Base-by-base conservation (phyloP, 1,284 basidiomycete genomes). In the Hymenochaete sp. region DNA sequence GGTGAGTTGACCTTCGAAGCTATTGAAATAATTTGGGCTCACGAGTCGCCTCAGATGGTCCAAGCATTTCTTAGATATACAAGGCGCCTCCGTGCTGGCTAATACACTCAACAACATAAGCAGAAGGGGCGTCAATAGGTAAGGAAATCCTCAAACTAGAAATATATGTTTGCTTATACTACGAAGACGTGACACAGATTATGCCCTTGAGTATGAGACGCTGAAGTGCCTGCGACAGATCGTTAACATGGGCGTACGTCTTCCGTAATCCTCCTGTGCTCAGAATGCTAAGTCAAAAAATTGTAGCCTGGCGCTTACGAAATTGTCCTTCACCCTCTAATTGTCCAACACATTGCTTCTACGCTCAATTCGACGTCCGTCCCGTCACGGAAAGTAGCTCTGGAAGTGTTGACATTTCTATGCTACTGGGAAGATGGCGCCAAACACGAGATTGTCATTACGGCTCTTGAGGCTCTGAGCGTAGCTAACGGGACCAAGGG, bases 141-240 rank as follows among this genome's bases (percentile, higher is more conserved):
- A 57, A 57, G 64, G 51, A 18, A 6, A 38, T 32, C 6, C 4
- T 27, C n/a, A 4, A 11, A 38, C 21, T 21, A 3, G 13, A 6
- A 35, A 6, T 35, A 35, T 19, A 16, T 19, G 21, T 35, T 8
- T 35, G 5, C 13, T n/a, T 16, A 10, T 8, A 16, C 13, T 35
- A 35, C 14, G 14, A 8, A 87, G 85, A 54, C 74, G 70, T 38
- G 77, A 81, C 43, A 62, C 66, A 19, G 92, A 97, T 55, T 70
- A 73, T 28, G 66, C 71, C 13, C 67, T 96, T 38, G 95, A 98
- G 63, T 82, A 91, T 48, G 93, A 97, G 64, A 72, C 93, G 38
- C 76, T 90, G 47, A 96, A 93, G 62, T 93, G 89, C 57, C 67
- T 98, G 51, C 85, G 82, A 56, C 79, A 79, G 28, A 85, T 96